Conservation (phyloP, 2,329 filamentous ascomycete species). For the Ambrosiella beaveri region DNA sequence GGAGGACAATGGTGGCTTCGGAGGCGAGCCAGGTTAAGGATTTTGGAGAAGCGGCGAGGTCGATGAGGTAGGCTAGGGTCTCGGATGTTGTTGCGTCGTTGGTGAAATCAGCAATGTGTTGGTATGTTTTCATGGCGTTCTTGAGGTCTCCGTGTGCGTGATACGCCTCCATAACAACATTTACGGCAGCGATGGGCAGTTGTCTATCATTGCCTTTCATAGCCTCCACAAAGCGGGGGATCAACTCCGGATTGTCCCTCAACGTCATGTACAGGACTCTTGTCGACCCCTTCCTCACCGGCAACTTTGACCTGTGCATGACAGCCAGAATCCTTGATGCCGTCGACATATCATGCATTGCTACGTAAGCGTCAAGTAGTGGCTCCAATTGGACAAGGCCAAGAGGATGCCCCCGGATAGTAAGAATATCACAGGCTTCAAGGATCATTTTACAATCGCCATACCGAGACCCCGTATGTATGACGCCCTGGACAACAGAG, state of each 20-base stretch:
- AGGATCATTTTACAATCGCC: conserved; percentile 53
- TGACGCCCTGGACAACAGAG: conserved; percentile 47
- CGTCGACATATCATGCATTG: conserved; percentile 39
- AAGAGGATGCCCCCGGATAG: conserved; percentile 38
- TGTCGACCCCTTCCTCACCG: conserved; percentile 35
- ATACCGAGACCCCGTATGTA: conserved; percentile 53
- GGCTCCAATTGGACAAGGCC: conserved; percentile 61
- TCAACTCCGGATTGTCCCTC: conserved; percentile 25
- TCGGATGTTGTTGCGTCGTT: conserved; percentile 14
- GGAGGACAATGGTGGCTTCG: conserved; percentile 6
- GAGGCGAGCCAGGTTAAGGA: conserved; percentile 8
- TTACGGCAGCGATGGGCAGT: conserved; percentile 23
- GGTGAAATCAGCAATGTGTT: conserved; percentile 13
- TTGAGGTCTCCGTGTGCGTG: conserved; percentile 11
- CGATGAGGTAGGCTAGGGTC: conserved; percentile 10
- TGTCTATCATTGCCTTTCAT: conserved; percentile 15
- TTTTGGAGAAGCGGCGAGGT: not conserved
- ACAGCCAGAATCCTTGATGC: conserved; percentile 55
- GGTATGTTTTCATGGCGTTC: conserved; percentile 14
- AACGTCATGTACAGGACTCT: conserved; percentile 44
- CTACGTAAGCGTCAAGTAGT: conserved; percentile 53
- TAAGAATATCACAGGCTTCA: conserved; percentile 50
- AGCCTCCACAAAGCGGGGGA: conserved; percentile 15
- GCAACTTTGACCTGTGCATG: conserved; percentile 39
- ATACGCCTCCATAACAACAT: conserved; percentile 21